phyloP scores from a whole-genome alignment of 306 rosid species.

The Inga laurina region DNA sequence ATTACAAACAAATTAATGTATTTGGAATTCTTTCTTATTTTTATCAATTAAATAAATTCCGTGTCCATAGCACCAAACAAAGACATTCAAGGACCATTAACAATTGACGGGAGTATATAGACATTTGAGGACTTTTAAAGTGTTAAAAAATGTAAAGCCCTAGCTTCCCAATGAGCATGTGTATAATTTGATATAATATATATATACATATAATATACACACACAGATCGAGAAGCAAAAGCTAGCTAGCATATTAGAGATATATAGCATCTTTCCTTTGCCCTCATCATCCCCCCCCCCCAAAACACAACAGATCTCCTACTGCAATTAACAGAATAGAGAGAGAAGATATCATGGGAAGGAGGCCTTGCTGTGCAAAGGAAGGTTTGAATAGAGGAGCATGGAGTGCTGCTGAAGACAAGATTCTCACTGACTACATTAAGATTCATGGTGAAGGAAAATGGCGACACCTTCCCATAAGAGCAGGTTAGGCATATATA shows the following conservation, averaged over 20 bases:
- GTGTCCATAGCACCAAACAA: not conserved
- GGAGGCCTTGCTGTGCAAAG: not conserved
- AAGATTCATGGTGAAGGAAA: not conserved
- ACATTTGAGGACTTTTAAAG: not conserved
- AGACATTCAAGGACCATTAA: too few species aligned
- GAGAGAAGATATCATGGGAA: not conserved
- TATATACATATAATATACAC: too few species aligned
- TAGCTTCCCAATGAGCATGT: not conserved
- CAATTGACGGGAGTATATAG: not conserved
- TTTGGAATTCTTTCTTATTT: not conserved
- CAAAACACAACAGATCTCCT: too few species aligned
- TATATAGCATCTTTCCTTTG: not conserved
- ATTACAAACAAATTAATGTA: not conserved
- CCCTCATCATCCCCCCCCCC: too few species aligned
- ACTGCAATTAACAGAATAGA: not conserved
- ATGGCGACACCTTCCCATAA: constrained; percentile 42
- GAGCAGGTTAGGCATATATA: constrained; percentile 32
- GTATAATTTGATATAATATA: too few species aligned
- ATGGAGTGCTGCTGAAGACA: not conserved
- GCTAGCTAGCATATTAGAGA: not conserved
- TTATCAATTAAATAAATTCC: too few species aligned
- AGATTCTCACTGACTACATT: not conserved
- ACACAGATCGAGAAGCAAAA: not conserved
- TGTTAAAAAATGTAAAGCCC: not conserved
- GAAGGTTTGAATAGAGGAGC: constrained; percentile 1